These are phyloP conservation scores for Carallia pectinifolia DNA, from an alignment of 345 rosid genomes.

Conservation along the genomic window DNA sequence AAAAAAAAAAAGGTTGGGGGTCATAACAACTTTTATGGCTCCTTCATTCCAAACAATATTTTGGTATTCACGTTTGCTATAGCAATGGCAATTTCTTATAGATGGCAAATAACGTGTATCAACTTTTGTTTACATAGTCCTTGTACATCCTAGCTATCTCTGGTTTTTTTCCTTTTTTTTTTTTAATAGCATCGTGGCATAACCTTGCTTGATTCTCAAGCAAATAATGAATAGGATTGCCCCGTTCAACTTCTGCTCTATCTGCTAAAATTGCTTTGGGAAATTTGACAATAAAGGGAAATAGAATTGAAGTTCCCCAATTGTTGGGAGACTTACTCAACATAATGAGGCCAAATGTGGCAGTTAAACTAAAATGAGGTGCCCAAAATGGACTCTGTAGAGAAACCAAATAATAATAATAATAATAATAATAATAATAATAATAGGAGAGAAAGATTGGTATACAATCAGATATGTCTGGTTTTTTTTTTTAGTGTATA, in stretches of 20 bases:
- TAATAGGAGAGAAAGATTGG: slow-evolving; percentile 7
- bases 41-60: slow-evolving; percentile 18
- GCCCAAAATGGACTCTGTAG: slow-evolving; percentile 22
- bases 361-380: slow-evolving; percentile 25
- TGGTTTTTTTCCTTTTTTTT: background rate
- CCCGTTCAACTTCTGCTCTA: background rate
- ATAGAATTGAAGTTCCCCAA: background rate
- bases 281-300: background rate
- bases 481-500: slow-evolving; percentile 16
- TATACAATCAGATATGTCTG: slow-evolving; percentile 2
- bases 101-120: background rate
- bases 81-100: background rate
- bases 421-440: too few relatives aligned
- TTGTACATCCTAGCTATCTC: background rate
- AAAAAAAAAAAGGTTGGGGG: background rate
- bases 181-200: too few relatives aligned
- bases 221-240: background rate
- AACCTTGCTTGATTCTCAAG: background rate
- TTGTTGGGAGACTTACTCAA: slow-evolving; percentile 15
- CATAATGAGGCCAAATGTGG: slow-evolving; percentile 15
- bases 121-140: background rate
- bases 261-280: background rate
- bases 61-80: slow-evolving; percentile 9
- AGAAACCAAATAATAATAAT: background rate
- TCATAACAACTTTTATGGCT: slow-evolving; percentile 21